phyloP scores from a whole-genome alignment of 768 basidiomycete species.

The Hericium erinaceus region DNA sequence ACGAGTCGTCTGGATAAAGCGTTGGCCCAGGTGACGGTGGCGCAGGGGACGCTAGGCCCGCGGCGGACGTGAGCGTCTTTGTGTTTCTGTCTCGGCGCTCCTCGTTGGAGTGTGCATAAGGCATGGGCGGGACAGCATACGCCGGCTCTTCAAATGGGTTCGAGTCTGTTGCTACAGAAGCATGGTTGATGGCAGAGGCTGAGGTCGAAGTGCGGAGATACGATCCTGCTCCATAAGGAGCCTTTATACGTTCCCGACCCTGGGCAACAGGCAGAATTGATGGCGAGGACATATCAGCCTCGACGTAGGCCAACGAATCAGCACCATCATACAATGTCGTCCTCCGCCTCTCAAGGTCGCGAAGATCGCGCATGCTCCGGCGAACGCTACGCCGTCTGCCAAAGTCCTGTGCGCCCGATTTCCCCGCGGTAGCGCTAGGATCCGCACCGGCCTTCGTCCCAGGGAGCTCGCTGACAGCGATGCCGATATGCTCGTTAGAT shows the following conservation, averaged over 20 bases:
- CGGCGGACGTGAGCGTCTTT: slow-evolving; percentile 29
- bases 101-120: slow-evolving; percentile 19
- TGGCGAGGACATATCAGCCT: slow-evolving; percentile 12
- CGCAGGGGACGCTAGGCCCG: slow-evolving; percentile 23
- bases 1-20: slow-evolving; percentile 63
- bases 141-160: slow-evolving; percentile 28
- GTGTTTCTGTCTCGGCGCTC: slow-evolving; percentile 30
- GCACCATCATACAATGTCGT: slow-evolving; percentile 11
- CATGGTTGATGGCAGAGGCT: slow-evolving; percentile 19
- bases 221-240: slow-evolving; percentile 48
- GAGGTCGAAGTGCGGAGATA: slow-evolving; percentile 44
- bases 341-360: slow-evolving; percentile 5
- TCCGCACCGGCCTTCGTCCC: background rate
- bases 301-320: slow-evolving; percentile 10
- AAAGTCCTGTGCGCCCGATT: background rate
- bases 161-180: slow-evolving; percentile 15
- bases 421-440: background rate
- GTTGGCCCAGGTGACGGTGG: slow-evolving; percentile 53
- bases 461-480: slow-evolving; percentile 10
- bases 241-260: slow-evolving; percentile 58
- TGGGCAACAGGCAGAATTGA: slow-evolving; percentile 17
- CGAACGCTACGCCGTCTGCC: slow-evolving; percentile 7
- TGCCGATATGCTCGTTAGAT: slow-evolving; percentile 11
- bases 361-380: slow-evolving; percentile 4
- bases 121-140: slow-evolving; percentile 23